Base-by-base conservation (phyloP, 371 early-diverging fungal species). In the Zychaea mexicana region DNA sequence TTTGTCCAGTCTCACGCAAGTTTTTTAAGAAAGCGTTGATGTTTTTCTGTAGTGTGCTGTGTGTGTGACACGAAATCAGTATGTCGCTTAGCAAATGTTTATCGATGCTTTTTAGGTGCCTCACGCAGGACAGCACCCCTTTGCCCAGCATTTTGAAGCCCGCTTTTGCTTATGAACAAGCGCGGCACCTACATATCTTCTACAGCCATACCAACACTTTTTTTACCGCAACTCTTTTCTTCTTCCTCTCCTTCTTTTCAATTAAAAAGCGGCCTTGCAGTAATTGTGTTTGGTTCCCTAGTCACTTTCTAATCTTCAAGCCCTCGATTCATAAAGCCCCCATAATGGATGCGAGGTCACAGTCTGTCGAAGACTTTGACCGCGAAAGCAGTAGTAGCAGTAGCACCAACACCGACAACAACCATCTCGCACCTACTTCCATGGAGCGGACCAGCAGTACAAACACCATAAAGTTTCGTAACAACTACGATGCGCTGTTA, bases 401-500 rank as follows among this genome's bases (percentile, higher is more conserved):
- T 24, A 49, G n/a, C 22, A 52, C 22, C 24, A 39, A 38, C 6
- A 46, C 2, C 15, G 27, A 52, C 26, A 32, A 30, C 22, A 12
- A 19, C 21, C 65, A 47, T 60, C 61, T 61, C 28, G 15, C 57
- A 33, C 36, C 33, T 17, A 57, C 62, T 39, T 32, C 49, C 12
- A 76, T 79, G 76, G 68, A 77, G 47, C 68, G 64, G 47, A 81
- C 78, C 28, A 33, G 62, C n/a, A 80, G 83, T 52, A 72, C 73
- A 21, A 72, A 57, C 45, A 73, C 77, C 9, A 46, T 59, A 38
- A 64, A 58, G 38, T 82, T 82, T 71, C 79, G 78, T 19, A 69
- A 75, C 67, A 81, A 87, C 62, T 87, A 87, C 68, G 87, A 84
- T 60, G 76, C 79, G 27, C 70, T 84, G 33, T 66, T 87, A 33